Percentiles rank a stretch among this genome's conserved stretches.
phyloP scores from a whole-genome alignment of 768 basidiomycete genomes.

The Tylopilus rubrobrunneus region DNA sequence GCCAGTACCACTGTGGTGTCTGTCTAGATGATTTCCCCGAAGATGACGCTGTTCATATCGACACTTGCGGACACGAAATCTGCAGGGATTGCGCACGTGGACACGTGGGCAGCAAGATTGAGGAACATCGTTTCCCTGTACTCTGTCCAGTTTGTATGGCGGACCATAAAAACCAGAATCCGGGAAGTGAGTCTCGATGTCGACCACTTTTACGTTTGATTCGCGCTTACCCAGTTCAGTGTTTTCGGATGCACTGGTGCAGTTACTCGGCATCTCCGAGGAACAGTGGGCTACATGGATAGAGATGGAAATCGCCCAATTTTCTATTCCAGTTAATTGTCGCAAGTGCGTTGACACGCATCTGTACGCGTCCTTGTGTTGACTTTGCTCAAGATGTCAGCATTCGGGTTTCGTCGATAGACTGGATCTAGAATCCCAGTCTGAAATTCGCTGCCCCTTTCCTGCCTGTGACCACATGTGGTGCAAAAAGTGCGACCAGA shows the following conservation, averaged over 20 bases:
- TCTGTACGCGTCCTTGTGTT: background rate
- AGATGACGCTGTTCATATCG: conserved; percentile 40
- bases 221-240: conserved; percentile 24
- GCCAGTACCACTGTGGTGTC: conserved; percentile 48
- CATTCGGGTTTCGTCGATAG: conserved; percentile 50
- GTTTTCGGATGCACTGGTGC: conserved; percentile 35
- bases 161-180: conserved; percentile 26
- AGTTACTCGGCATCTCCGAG: conserved; percentile 43
- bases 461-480: conserved; percentile 47
- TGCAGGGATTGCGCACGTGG: conserved; percentile 49
- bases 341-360: conserved; percentile 37
- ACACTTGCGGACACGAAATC: conserved; percentile 46
- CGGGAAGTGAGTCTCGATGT: conserved; percentile 25
- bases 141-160: conserved; percentile 54
- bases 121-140: conserved; percentile 55
- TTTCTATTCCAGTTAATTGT: conserved; percentile 44
- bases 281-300: conserved; percentile 39
- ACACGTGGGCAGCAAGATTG: conserved; percentile 45
- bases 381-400: conserved; percentile 39
- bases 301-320: conserved; percentile 44
- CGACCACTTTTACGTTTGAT: background rate
- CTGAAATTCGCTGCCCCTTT: conserved; percentile 47
- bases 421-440: conserved; percentile 37
- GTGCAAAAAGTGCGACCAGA: conserved; percentile 58
- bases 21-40: conserved; percentile 50